A percentile compares a stretch with the other conserved stretches of the same genome.
Conservation (phyloP, 2,329 filamentous ascomycete species). For the Leptographium radiaticola region DNA sequence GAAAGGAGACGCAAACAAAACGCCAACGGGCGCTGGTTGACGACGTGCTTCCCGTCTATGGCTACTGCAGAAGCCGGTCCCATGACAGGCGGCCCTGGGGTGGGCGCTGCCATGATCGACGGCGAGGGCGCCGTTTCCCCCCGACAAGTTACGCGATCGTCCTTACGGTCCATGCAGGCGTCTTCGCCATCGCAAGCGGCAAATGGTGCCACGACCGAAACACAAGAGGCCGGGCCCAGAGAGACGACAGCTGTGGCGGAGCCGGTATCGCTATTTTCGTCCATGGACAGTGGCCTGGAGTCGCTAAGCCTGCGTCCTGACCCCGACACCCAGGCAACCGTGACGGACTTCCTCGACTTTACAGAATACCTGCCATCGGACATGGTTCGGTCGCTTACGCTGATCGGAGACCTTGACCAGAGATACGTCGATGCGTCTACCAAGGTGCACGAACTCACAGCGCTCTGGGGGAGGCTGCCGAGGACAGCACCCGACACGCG, state of each 20-base stretch:
- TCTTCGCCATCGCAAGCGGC: neutral
- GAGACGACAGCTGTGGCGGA: neutral
- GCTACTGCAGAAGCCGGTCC: neutral
- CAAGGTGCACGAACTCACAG: conserved; percentile 42
- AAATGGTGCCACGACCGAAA: neutral
- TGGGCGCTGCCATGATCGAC: neutral
- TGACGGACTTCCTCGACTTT: conserved; percentile 57
- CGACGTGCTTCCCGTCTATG: neutral
- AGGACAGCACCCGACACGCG: conserved; percentile 31
- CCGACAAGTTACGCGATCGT: neutral
- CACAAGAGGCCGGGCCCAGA: neutral
- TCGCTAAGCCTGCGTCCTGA: conserved; percentile 41
- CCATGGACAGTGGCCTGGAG: conserved; percentile 24
- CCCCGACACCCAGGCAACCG: conserved; percentile 55
- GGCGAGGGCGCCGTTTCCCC: conserved; percentile 4
- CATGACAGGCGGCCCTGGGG: too few species aligned
- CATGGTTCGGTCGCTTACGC: conserved; percentile 49
- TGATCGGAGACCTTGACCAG: conserved; percentile 51
- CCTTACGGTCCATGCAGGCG: neutral
- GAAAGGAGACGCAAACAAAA: neutral
- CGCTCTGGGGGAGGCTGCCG: conserved; percentile 42
- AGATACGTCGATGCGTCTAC: conserved; percentile 42
- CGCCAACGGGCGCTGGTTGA: neutral
- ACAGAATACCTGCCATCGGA: conserved; percentile 58
- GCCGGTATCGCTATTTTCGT: conserved; percentile 1